Percentiles rank a stretch among this genome's conserved stretches.
Evolutionary conservation across 2,329 filamentous ascomycete genomes (phyloP).

Genomic region (Leptodontidium sp.): DNA sequence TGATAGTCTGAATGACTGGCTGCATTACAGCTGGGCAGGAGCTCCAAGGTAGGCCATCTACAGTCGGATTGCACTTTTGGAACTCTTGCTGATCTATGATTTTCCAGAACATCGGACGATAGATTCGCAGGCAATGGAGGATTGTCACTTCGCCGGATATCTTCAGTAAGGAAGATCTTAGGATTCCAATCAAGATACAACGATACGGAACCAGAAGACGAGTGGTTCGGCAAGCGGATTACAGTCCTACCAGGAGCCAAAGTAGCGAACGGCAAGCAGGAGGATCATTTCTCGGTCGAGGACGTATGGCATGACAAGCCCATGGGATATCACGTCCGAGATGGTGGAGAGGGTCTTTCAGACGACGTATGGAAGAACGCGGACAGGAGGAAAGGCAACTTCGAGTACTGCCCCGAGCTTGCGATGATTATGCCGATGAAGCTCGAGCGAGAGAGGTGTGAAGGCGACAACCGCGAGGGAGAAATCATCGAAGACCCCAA

Average conservation of each 20-base stretch:
- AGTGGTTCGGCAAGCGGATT: slow-evolving; percentile 62
- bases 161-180: slow-evolving; percentile 58
- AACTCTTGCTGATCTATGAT: neutral
- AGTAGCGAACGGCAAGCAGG: slow-evolving; percentile 51
- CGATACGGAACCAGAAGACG: slow-evolving; percentile 60
- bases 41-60: slow-evolving; percentile 53
- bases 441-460: slow-evolving; percentile 57
- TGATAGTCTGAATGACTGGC: slow-evolving; percentile 61
- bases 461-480: slow-evolving; percentile 42
- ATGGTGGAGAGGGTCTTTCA: slow-evolving; percentile 52
- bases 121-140: slow-evolving; percentile 62
- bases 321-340: slow-evolving; percentile 62
- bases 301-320: slow-evolving; percentile 57
- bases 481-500: slow-evolving; percentile 30
- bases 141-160: slow-evolving; percentile 61
- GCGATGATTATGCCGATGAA: slow-evolving; percentile 65
- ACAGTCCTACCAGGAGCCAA: slow-evolving; percentile 57
- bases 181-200: slow-evolving; percentile 59
- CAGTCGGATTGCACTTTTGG: neutral
- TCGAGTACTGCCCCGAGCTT: slow-evolving; percentile 65
- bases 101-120: slow-evolving; percentile 50
- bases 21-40: slow-evolving; percentile 63
- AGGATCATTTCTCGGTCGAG: slow-evolving; percentile 58
- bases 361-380: slow-evolving; percentile 57
- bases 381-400: slow-evolving; percentile 55